Base-by-base conservation (phyloP, 495 filamentous ascomycete species). In the Neurospora sp. region DNA sequence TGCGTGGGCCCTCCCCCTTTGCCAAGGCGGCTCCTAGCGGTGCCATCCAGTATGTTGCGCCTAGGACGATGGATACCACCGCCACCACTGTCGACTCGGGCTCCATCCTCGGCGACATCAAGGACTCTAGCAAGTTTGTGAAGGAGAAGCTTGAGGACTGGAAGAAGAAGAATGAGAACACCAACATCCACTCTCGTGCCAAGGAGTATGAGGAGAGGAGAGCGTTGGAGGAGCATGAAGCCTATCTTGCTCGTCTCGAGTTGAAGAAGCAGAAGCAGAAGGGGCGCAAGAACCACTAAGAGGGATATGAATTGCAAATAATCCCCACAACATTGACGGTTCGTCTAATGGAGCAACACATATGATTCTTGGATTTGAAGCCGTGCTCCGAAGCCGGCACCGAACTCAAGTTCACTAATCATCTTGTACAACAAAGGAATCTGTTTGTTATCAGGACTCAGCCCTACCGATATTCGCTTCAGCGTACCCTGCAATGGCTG, bases 191-290 rank as follows among this genome's bases (percentile, higher is more conserved):
- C 41, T 79, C 81, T 76, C 78, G 80, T 72, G 83, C 81, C 3
- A 41, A 84, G 69, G 81, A 78, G 39, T 86, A 87, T 77, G 85
- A 89, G 78, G 78, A 82, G 74, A 85, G 83, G 78, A 79, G 83
- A 39, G 81, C 80, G 27, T 74, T 78, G 39, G 83, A 86, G 77
- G 82, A 87, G 73, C 82, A 80, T 74, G 82, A 85, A 78, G 79
- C 78, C 70, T 41, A 73, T 5, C 40, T 76, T 70, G 76, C 80
- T 20, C 80, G 81, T 66, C 80, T 80, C 74, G 78, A 84, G 69
- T 27, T 62, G 54, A 76, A 75, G 31, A 79, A 78, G 42, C 70
- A 71, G 5, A 31, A 23, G 60, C 75, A 76, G 71, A 62, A 66
- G 10, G 73, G 39, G 39, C 74, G 46, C 23, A 39, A 8, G 40